Evolutionary conservation across 768 basidiomycete species (phyloP), one percentile per base, ranked within the genome.

Genomic region (Trametes meyenii): DNA sequence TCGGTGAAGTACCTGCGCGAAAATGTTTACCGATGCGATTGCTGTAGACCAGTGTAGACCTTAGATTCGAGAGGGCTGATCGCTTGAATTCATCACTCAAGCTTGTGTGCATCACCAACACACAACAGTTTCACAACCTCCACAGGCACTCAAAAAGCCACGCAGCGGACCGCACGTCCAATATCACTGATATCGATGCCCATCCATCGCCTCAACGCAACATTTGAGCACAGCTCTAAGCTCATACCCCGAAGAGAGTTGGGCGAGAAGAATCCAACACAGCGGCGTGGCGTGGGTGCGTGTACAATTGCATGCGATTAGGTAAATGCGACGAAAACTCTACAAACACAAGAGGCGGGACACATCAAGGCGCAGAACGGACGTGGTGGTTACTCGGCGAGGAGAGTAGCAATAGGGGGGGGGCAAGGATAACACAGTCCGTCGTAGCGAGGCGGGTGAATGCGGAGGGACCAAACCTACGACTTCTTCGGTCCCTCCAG

Each of bases 401-500:
- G 62, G 55, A 62, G 58, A 64, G 62, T 64, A 29, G n/a, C n/a
- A n/a, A n/a, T n/a, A n/a, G n/a, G 42, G 56, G 68, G 62, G 72
- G 70, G 21, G n/a, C 21, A 24, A 75, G 74, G 46, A 2, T 26
- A 35, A 14, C 14, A 61, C 50, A 61, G 54, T 58, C 58, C 58
- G 71, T 70, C 58, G 42, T 70, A 65, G 66, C 50, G 23, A 5
- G 26, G 8, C 35, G 64, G 50, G 67, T 39, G 70, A 74, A 62
- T 72, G 72, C 57, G 74, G 75, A 79, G 70, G 73, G 74, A 73
- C 70, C 73, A 74, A n/a, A 75, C 68, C 80, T 75, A 87, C 76
- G 83, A 81, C 78, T 89, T 90, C 77, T 89, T 90, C 73, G 84
- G 81, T 70, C 83, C 82, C 78, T 86, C 88, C 82, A 93, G 73